A percentile compares a stretch with the other conserved stretches of the same genome.
Evolutionary conservation across 495 filamentous ascomycete genomes (phyloP).

Genomic region (Monascus purpureus): DNA sequence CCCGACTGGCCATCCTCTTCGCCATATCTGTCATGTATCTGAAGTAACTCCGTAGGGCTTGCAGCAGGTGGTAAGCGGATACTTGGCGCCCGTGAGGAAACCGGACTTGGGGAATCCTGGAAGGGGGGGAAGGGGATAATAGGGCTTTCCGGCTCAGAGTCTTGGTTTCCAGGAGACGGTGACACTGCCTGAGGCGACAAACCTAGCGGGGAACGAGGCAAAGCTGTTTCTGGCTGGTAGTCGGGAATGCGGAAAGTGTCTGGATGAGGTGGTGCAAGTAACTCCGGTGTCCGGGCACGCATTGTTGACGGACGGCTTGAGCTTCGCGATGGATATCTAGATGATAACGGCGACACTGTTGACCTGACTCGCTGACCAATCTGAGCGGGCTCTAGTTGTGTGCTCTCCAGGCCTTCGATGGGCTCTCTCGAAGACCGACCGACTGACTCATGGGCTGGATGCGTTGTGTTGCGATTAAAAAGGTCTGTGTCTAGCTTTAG

Average conservation of each 20-base stretch:
- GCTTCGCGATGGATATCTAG: slow-evolving; percentile 12
- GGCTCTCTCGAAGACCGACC: slow-evolving; percentile 20
- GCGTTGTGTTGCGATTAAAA: slow-evolving; percentile 8
- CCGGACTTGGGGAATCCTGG: slow-evolving; percentile 26
- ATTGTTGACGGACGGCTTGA: slow-evolving; percentile 6
- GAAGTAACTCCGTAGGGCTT: slow-evolving; percentile 33
- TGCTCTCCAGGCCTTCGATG: background rate
- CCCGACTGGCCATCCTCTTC: slow-evolving; percentile 5
- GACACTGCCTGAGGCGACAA: slow-evolving; percentile 20
- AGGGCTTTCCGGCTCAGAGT: slow-evolving; percentile 14
- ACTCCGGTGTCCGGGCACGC: slow-evolving; percentile 13
- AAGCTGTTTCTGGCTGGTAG: slow-evolving; percentile 13
- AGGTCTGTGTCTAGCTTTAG: slow-evolving; percentile 26
- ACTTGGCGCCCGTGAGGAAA: slow-evolving; percentile 36
- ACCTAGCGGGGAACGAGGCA: slow-evolving; percentile 14
- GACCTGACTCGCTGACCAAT: slow-evolving; percentile 9
- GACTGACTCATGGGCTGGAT: slow-evolving; percentile 12
- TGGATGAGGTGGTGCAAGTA: slow-evolving; percentile 19
- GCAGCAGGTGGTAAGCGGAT: slow-evolving; percentile 36
- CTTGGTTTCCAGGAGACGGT: slow-evolving; percentile 3
- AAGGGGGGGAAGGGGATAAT: slow-evolving; percentile 38
- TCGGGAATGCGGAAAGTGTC: slow-evolving; percentile 22
- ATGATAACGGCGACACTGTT: slow-evolving; percentile 27
- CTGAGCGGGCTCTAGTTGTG: slow-evolving; percentile 6
- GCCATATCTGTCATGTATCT: slow-evolving; percentile 16